Base-by-base conservation (phyloP, 2,329 filamentous ascomycete species). In the Claviceps fusiformis region DNA sequence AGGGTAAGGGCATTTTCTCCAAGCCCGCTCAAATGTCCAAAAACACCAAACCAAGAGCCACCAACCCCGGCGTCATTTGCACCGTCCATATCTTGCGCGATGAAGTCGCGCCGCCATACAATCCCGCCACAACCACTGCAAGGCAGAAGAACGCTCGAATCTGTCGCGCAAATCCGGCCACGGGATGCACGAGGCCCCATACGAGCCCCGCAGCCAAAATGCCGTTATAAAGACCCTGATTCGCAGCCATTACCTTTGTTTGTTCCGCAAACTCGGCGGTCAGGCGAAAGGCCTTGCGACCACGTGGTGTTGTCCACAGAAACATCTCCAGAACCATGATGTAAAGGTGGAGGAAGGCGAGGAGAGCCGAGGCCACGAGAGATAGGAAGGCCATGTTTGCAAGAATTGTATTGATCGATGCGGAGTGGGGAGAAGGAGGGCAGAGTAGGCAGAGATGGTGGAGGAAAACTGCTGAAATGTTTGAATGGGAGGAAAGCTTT, bases 181-280 rank as follows among this genome's bases (percentile, higher is more conserved):
- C 67, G 1, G 75, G 73, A 60, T 78, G 74, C 3, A 65, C n/a
- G n/a, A 77, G 58, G 3, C 71, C 69, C 75, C 75, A 78, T 31
- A 65, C 56, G 2, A 78, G 63, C 0, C 75, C 75, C 1, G 74
- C 74, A 3, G 74, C 71, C n/a, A 78, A 66, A 54, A 78, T 76
- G 46, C 75, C 75, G 61, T 78, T 78, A 66, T 78, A 78, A 6
- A 78, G 67, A 24, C 75, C 75, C 61, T 78, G 75, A 62, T 78
- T 78, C 53, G 73, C 73, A 50, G 73, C 75, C 41, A 78, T 65
- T 4, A 65, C 60, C 57, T 69, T 70, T 3, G 73, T 75, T 63
- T 74, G 61, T 44, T 70, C 62, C 6, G 75, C 75, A 55, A 74
- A 75, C 5, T 75, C 71, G n/a, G 70, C 61, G 0, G 66, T 70